phyloP scores from a whole-genome alignment of 768 basidiomycete species.

The Kwoniella mangroviensis region DNA sequence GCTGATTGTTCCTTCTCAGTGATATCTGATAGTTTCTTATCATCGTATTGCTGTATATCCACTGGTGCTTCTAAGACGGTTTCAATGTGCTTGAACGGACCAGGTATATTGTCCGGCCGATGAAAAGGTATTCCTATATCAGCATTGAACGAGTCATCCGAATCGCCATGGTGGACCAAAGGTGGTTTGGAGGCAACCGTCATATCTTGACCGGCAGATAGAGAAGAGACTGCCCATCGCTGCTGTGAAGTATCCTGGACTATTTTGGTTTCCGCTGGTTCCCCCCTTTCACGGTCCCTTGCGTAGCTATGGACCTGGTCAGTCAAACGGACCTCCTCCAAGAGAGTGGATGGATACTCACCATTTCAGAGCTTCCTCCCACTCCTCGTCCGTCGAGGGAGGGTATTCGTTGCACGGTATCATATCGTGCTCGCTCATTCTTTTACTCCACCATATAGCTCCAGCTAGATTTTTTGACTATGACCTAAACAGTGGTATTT shows the following conservation, averaged over 20 bases:
- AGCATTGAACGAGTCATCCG: slow-evolving; percentile 20
- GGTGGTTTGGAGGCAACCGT: neutral
- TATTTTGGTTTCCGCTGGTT: neutral
- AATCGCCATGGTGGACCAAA: slow-evolving; percentile 24
- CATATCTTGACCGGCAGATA: slow-evolving; percentile 4
- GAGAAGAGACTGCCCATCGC: slow-evolving; percentile 7
- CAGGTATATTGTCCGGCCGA: slow-evolving; percentile 1
- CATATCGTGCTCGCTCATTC: neutral
- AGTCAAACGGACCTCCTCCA: neutral
- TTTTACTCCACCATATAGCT: neutral
- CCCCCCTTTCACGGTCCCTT: slow-evolving; percentile 16
- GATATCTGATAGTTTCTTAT: neutral
- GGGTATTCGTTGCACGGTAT: slow-evolving; percentile 11
- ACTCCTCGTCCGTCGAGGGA: slow-evolving; percentile 24
- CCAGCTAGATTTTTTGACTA: too few species aligned
- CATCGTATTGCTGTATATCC: neutral
- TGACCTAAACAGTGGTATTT: too few species aligned
- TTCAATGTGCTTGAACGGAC: neutral
- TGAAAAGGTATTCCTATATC: neutral
- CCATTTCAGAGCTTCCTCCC: slow-evolving; percentile 20
- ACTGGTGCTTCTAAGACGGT: neutral
- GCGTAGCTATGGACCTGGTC: slow-evolving; percentile 13
- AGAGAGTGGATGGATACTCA: too few species aligned
- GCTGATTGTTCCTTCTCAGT: neutral
- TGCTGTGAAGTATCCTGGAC: neutral